phyloP scores from a whole-genome alignment of 2,329 filamentous ascomycete species.

The Teratosphaeria gauchensis region DNA sequence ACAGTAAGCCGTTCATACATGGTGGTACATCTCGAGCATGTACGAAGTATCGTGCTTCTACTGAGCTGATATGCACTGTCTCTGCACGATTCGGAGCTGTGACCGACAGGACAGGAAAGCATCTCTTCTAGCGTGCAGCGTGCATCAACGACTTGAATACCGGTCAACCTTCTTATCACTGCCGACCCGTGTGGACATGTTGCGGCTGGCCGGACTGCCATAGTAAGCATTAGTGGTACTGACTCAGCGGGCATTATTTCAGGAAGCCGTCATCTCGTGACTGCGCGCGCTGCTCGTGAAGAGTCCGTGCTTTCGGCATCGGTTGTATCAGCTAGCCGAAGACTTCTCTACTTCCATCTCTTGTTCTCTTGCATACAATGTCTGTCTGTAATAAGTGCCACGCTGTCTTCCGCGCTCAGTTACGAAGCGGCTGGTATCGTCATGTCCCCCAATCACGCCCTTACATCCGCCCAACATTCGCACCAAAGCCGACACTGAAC shows the following conservation, averaged over 20 bases:
- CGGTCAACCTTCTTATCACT: not conserved
- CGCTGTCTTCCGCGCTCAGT: not conserved
- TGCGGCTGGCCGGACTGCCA: not conserved
- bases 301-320: not conserved
- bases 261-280: not conserved
- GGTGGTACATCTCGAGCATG: not conserved
- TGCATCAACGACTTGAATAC: not conserved
- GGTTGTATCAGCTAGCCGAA: not conserved
- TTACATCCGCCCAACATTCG: slow-evolving; percentile 52
- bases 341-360: not conserved
- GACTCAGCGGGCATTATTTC: not conserved
- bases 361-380: not conserved
- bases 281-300: not conserved
- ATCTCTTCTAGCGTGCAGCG: not conserved
- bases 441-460: not conserved
- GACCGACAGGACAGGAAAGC: not conserved
- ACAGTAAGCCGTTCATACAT: not conserved
- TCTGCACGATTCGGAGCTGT: not conserved
- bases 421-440: not conserved
- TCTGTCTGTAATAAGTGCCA: not conserved
- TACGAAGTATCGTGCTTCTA: no score
- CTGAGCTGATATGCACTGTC: not conserved
- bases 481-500: slow-evolving; percentile 71
- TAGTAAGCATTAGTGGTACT: not conserved
- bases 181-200: not conserved